phyloP scores from a whole-genome alignment of 768 basidiomycete species.

The Auriscalpium vulgare region DNA sequence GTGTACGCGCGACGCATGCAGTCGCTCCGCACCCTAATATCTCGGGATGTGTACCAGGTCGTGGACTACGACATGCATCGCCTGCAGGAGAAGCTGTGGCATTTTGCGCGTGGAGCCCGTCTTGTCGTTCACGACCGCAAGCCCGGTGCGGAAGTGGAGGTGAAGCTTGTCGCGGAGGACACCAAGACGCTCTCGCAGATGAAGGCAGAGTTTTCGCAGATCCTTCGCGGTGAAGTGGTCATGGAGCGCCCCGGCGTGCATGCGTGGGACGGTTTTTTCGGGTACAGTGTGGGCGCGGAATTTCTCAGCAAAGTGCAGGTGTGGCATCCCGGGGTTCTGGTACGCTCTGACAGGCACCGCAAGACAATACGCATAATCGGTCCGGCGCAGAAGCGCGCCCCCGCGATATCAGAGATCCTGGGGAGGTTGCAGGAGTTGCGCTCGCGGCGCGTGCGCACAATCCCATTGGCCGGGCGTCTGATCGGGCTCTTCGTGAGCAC shows the following conservation, averaged over 20 bases:
- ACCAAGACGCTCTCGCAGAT: constrained; percentile 43
- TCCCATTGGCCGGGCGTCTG: constrained; percentile 40
- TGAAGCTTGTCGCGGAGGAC: constrained; percentile 46
- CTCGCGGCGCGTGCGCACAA: constrained; percentile 31
- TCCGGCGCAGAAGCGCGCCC: constrained; percentile 29
- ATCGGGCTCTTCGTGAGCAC: constrained; percentile 39
- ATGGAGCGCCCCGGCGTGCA: constrained; percentile 36
- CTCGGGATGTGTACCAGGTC: constrained; percentile 28
- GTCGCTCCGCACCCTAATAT: constrained; percentile 40
- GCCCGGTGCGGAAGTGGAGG: constrained; percentile 10
- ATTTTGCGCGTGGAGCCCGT: constrained; percentile 21
- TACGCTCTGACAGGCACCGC: constrained; percentile 34
- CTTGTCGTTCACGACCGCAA: constrained; percentile 23
- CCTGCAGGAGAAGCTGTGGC: constrained; percentile 31
- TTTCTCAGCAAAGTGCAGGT: constrained; percentile 41
- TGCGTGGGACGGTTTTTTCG: constrained; percentile 64
- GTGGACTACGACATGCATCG: constrained; percentile 37
- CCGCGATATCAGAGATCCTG: constrained; percentile 38
- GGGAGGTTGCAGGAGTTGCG: constrained; percentile 37
- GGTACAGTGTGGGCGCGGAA: constrained; percentile 26
- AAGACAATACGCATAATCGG: constrained; percentile 52
- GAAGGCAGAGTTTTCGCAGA: constrained; percentile 54
- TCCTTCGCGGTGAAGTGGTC: constrained; percentile 54
- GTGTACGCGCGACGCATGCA: constrained; percentile 48
- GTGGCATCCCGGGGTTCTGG: constrained; percentile 30